Base-by-base conservation (phyloP, 2,329 filamentous ascomycete species). In the Fusarium sarcochroum region DNA sequence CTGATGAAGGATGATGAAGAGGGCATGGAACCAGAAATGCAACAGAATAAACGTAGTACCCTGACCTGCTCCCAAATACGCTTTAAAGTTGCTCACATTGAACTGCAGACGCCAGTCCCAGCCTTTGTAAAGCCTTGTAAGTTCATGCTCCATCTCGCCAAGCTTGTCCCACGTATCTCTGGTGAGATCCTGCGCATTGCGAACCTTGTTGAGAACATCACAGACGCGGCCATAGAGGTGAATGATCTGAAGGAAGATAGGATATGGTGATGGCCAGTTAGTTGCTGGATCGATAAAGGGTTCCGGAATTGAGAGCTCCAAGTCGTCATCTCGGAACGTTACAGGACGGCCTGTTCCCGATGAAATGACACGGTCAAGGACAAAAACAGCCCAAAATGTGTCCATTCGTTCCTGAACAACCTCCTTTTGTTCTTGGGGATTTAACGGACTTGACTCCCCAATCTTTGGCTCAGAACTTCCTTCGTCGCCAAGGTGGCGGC, bases 321-420 rank as follows among this genome's bases (percentile, higher is more conserved):
- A 94, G 70, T 97, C 93, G 63, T 93, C 91, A 74, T 97, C 93
- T 48, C 91, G 89, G 30, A 97, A 85, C 0, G 93, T 97, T 13
- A 95, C 93, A 1, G 93, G 91, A 17, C 93, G 86, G 11, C 94
- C 94, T 1, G 93, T 96, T 1, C 93, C 93, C 0, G 92, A 95
- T 0, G 93, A 97, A 25, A 97, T 95, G 64, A 95, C 91, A 20
- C 93, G 87, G 73, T 97, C 93, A 2, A 97, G 86, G 68, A 97
- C 91, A 77, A 97, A 97, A 13, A 97, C 91, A 6, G 93, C 90
- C 93, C 93, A 97, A 70, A 97, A 94, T 0, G 93, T 95, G 73
- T 97, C 93, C 42, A 93, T 90, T 17, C 93, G 88, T 75, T 97
- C 93, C 66, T 93, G 89, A 72, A 97, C 93, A 5, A 92, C 87